These are phyloP conservation scores for Metarhizium humberi DNA, from an alignment of 2,329 filamentous ascomycete genomes.

Conservation along the genomic window DNA sequence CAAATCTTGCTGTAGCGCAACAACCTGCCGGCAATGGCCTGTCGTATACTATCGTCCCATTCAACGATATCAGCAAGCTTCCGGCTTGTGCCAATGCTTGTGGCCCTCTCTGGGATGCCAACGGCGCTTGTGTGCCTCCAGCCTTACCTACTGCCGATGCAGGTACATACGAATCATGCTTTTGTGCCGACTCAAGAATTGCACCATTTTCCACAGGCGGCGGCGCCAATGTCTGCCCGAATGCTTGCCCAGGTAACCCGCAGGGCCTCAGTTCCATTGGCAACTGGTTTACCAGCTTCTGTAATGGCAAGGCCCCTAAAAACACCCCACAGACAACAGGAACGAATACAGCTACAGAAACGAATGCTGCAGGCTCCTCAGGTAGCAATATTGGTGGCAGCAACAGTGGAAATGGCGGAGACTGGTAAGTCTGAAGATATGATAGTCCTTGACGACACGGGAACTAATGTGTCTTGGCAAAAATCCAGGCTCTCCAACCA, in stretches of 20 bases:
- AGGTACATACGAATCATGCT: slow-evolving; percentile 56
- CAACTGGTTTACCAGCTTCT: slow-evolving; percentile 62
- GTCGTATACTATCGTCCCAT: slow-evolving; percentile 46
- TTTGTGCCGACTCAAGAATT: slow-evolving; percentile 58
- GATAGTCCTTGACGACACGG: background rate
- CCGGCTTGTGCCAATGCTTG: slow-evolving; percentile 55
- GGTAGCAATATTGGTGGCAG: slow-evolving; percentile 4
- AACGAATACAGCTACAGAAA: background rate
- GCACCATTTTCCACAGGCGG: slow-evolving; percentile 43
- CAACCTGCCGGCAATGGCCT: slow-evolving; percentile 8
- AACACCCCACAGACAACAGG: slow-evolving; percentile 8
- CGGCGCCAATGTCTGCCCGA: slow-evolving; percentile 52
- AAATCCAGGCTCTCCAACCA: slow-evolving; percentile 54
- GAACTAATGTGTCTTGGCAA: background rate
- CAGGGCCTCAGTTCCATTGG: slow-evolving; percentile 47
- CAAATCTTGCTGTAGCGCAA: slow-evolving; percentile 1
- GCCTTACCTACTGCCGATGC: slow-evolving; percentile 36
- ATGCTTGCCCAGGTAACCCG: slow-evolving; percentile 40
- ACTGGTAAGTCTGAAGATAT: slow-evolving; percentile 32
- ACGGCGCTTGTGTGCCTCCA: slow-evolving; percentile 60
- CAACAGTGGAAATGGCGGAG: slow-evolving; percentile 23
- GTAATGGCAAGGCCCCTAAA: slow-evolving; percentile 31
- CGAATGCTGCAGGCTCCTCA: background rate
- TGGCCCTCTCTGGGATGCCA: slow-evolving; percentile 56
- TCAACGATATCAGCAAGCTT: slow-evolving; percentile 33